phyloP scores from a whole-genome alignment of 257 asterid genomes.

The Euphrasia confusa region DNA sequence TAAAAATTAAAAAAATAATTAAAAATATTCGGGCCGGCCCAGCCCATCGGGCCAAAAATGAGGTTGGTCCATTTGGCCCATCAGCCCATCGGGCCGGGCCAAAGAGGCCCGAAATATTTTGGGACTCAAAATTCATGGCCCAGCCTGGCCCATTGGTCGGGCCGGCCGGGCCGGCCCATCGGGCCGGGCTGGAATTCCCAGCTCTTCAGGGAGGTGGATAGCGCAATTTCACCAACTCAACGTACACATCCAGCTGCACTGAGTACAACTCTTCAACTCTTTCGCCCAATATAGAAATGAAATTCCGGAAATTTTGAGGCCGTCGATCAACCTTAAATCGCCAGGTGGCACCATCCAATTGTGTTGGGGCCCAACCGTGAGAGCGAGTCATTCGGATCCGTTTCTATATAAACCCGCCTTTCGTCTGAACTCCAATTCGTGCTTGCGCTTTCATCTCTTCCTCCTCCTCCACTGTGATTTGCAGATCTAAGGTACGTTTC shows the following conservation, averaged over 20 bases:
- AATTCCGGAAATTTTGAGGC: slow-evolving; percentile 12
- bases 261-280: slow-evolving; percentile 16
- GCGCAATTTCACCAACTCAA: slow-evolving; percentile 23
- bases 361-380: background rate
- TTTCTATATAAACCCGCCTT: slow-evolving; percentile 25
- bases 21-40: too few species aligned
- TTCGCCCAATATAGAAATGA: background rate
- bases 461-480: slow-evolving; percentile 4
- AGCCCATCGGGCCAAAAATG: too few species aligned
- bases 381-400: slow-evolving; percentile 29
- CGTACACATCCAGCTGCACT: slow-evolving; percentile 24
- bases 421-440: slow-evolving; percentile 16
- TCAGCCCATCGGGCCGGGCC: too few species aligned
- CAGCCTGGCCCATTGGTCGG: too few species aligned
- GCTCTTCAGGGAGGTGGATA: background rate
- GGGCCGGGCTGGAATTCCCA: too few species aligned
- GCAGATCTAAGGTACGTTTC: slow-evolving; percentile 29
- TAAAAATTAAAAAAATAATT: too few species aligned
- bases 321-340: slow-evolving; percentile 22
- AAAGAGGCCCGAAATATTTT: too few species aligned
- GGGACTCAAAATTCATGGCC: too few species aligned
- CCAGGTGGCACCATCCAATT: slow-evolving; percentile 23
- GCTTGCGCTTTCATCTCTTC: background rate
- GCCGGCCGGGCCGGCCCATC: too few species aligned
- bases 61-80: too few species aligned